phyloP scores from a whole-genome alignment of 129 eudicot species.

The Chrysanthemum makinoi region DNA sequence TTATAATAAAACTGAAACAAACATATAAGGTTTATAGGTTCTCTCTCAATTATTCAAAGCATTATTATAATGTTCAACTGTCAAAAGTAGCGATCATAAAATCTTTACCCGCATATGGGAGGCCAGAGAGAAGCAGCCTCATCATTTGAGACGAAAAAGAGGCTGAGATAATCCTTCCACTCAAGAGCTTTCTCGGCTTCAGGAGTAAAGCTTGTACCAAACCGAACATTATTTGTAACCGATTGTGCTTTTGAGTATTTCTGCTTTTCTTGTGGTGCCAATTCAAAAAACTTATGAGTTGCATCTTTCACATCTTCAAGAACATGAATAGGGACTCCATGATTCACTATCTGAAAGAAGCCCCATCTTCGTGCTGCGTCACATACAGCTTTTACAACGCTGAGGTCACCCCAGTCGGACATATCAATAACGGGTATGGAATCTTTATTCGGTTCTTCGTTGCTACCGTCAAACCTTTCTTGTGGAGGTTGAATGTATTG shows the following conservation, averaged over 20 bases:
- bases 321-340: constrained; percentile 50
- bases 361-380: constrained; percentile 65
- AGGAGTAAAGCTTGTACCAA: constrained; percentile 57
- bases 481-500: constrained; percentile 16
- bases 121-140: constrained; percentile 52
- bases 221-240: constrained; percentile 39
- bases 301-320: constrained; percentile 58
- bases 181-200: constrained; percentile 60
- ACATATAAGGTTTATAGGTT: too few relatives aligned
- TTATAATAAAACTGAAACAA: too few relatives aligned
- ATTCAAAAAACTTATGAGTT: constrained; percentile 41
- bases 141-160: constrained; percentile 39
- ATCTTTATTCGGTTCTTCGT: neutral
- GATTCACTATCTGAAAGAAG: constrained; percentile 64
- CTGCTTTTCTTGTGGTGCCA: constrained; percentile 48
- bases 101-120: constrained; percentile 31
- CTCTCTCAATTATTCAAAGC: too few relatives aligned
- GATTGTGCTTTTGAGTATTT: constrained; percentile 50
- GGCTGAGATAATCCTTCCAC: constrained; percentile 79
- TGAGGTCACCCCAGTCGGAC: constrained; percentile 47
- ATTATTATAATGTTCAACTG: too few relatives aligned
- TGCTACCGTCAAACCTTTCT: constrained; percentile 11
- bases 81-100: too few relatives aligned
- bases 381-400: constrained; percentile 40
- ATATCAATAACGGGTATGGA: constrained; percentile 28